phyloP scores from a whole-genome alignment of 257 asterid genomes.

The Craterostigma plantagineum region DNA sequence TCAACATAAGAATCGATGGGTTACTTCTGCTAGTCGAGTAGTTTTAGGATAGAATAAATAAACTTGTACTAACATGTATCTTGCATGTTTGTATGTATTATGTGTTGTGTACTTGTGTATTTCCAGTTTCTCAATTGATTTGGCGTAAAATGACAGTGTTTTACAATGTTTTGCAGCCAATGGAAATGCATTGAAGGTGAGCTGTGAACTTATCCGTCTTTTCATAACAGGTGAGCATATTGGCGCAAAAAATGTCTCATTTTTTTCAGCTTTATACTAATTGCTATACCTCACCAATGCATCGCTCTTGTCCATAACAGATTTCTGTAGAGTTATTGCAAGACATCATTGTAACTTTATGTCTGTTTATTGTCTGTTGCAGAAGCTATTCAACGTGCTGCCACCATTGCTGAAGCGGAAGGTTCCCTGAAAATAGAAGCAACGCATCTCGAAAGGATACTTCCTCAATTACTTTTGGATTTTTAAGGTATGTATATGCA shows the following conservation, averaged over 20 bases:
- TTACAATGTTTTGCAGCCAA: constrained; percentile 33
- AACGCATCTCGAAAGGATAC: constrained; percentile 73
- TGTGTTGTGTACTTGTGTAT: neutral
- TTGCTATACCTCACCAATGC: constrained; percentile 1
- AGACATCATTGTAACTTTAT: neutral
- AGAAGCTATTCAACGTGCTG: constrained; percentile 95
- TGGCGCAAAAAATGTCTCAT: neutral
- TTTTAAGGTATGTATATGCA: constrained; percentile 16
- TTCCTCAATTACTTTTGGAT: constrained; percentile 42
- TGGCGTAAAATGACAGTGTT: neutral
- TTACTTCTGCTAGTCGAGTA: too few species aligned
- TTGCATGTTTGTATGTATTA: neutral
- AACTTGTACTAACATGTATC: too few species aligned
- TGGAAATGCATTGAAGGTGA: constrained; percentile 59
- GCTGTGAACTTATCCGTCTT: constrained; percentile 69
- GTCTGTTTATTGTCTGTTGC: constrained; percentile 16
- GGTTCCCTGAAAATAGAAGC: constrained; percentile 67
- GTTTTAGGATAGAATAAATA: too few species aligned
- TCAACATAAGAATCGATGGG: too few species aligned
- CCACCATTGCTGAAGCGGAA: constrained; percentile 91
- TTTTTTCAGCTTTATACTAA: neutral
- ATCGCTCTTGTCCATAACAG: too few species aligned
- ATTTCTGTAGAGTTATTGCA: neutral
- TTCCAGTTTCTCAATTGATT: constrained; percentile 2
- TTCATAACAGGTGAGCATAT: constrained; percentile 61